Evolutionary conservation across 176 grass and related monocot species (phyloP), one percentile per base, ranked within the genome.

Genomic region (Panicum miliaceum): DNA sequence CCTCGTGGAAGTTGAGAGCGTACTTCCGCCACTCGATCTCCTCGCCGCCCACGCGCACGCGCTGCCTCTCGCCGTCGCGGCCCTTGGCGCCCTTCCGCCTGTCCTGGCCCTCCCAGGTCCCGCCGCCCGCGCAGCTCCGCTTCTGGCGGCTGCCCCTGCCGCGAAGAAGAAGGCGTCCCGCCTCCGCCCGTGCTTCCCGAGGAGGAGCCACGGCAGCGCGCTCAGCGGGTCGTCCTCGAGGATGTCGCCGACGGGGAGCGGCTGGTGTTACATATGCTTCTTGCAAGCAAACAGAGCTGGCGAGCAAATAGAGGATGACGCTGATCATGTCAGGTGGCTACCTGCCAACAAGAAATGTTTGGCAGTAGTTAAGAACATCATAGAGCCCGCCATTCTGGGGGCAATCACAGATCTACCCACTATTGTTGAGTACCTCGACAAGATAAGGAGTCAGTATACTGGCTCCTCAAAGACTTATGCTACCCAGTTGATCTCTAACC

Each of bases 101-200:
- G 7, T 13, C 56, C 34, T 78, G 36, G 4, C 56, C 75, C 9
- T 45, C 11, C 75, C 56, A 78, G 13, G 75, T 62, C 6, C 75
- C 56, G 12, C 23, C 56, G 8, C 75, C 75, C 12, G 13, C 38
- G 38, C 56, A 78, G 37, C n/a, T 61, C n/a, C 75, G 3, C 56
- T 62, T 45, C 75, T 61, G 12, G 37, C 37, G 75, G 8, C 7
- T 41, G 54, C 56, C 53, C 37, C 29, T 78, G n/a, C 38, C 22
- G 75, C 75, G 54, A 77, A 77, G 75, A 77, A 77, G 54, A 77
- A 77, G 7, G 75, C 75, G 22, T 43, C 54, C 13, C 23, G 5
- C 56, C 26, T 62, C 37, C 54, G 38, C 14, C 38, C 57, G 37
- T 78, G 56, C 56, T 29, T 42, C 20, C 20, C 2, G 37, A 78